Conservation (phyloP, 2,329 filamentous ascomycete species). For the Ophiostoma fasciatum region DNA sequence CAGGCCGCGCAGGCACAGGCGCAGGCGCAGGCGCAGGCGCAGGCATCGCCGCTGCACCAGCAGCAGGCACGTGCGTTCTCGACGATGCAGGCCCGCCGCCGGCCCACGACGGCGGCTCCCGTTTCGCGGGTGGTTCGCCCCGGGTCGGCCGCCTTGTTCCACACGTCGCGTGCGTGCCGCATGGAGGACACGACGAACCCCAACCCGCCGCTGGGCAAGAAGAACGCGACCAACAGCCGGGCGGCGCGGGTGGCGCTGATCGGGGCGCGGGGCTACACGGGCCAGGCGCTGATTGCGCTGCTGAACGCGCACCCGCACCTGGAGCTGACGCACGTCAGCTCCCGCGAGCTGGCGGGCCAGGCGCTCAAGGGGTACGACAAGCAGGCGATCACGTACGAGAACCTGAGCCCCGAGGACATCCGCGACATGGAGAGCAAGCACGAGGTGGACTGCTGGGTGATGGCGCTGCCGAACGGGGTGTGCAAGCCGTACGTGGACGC, state of each 20-base stretch:
- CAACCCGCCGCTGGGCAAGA: constrained; percentile 77
- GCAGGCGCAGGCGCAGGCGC: constrained; percentile 48
- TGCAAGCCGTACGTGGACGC: constrained; percentile 91
- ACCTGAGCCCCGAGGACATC: constrained; percentile 74
- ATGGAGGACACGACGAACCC: constrained; percentile 62
- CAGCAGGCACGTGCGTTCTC: constrained; percentile 53
- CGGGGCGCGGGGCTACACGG: constrained; percentile 85
- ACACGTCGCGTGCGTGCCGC: constrained; percentile 21
- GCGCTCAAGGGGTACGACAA: constrained; percentile 83
- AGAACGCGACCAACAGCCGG: constrained; percentile 69
- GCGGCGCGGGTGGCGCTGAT: constrained; percentile 76
- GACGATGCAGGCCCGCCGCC: constrained; percentile 28
- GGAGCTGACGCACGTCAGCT: constrained; percentile 83
- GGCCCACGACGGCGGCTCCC: constrained; percentile 19
- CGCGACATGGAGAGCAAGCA: constrained; percentile 69
- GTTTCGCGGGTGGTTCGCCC: constrained; percentile 10
- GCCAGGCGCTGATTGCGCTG: constrained; percentile 76
- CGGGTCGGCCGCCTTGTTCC: constrained; percentile 7
- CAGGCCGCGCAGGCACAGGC: constrained; percentile 3
- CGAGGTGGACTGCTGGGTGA: constrained; percentile 89
- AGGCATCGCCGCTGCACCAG: constrained; percentile 9
- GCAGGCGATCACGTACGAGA: constrained; percentile 84
- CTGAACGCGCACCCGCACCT: constrained; percentile 80
- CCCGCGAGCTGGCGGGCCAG: constrained; percentile 78
- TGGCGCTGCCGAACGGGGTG: constrained; percentile 90